These are phyloP conservation scores for Fraxinus nigra DNA, from an alignment of 305 asterid species.

Conservation along the genomic window DNA sequence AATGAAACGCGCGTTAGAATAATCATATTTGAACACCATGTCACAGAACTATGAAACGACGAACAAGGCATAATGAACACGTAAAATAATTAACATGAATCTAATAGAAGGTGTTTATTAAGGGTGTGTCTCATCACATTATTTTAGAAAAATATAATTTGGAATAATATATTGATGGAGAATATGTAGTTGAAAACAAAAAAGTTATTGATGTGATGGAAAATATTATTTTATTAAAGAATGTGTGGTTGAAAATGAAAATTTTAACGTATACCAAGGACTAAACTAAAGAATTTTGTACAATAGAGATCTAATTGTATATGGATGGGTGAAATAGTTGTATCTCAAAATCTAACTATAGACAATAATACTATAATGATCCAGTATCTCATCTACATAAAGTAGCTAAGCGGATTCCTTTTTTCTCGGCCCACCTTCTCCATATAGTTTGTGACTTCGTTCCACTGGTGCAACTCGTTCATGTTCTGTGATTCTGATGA, in stretches of 20 bases:
- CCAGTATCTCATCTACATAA: conserved; percentile 47
- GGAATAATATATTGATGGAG: too few relatives aligned
- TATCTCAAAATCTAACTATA: conserved; percentile 2
- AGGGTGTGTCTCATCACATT: too few relatives aligned
- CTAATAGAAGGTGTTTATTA: neutral
- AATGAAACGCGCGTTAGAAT: neutral
- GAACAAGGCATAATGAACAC: neutral
- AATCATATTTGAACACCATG: neutral
- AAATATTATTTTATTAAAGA: too few relatives aligned
- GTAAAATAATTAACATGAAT: neutral
- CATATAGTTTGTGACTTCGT: conserved; percentile 44
- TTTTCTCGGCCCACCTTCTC: conserved; percentile 71
- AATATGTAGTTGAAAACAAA: too few relatives aligned
- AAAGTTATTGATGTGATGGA: too few relatives aligned
- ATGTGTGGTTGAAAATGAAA: too few relatives aligned
- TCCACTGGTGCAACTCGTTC: conserved; percentile 70
- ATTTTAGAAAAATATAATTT: too few relatives aligned
- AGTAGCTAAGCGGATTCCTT: conserved; percentile 61
- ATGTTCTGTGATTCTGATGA: conserved; percentile 69
- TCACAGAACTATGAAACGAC: neutral
- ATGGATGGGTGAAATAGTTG: neutral
- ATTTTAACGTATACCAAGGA: too few relatives aligned
- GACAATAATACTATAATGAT: conserved; percentile 29
- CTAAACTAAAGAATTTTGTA: neutral
- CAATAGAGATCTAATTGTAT: neutral